Conservation (phyloP, 1,139 yeast genomes). For the Diutina sp. region DNA sequence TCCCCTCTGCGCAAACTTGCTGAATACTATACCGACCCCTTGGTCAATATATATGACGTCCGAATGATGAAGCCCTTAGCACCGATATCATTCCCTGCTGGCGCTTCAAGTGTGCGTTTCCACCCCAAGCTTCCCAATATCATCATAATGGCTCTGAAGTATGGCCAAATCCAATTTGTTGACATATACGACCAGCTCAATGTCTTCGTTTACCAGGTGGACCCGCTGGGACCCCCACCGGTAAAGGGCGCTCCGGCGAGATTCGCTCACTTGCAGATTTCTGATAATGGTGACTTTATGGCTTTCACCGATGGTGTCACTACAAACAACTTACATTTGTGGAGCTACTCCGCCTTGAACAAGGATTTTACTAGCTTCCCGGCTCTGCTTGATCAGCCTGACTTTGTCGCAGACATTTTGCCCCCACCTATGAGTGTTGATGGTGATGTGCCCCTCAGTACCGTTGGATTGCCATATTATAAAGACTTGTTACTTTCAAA, state of each 20-base stretch:
- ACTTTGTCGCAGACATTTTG: conserved; percentile 7
- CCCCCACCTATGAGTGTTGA: conserved; percentile 20
- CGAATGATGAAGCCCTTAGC: conserved; percentile 62
- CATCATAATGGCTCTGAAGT: conserved; percentile 56
- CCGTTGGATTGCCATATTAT: conserved; percentile 82
- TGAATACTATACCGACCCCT: conserved; percentile 48
- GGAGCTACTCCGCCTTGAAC: conserved; percentile 41
- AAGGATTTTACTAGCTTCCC: conserved; percentile 35
- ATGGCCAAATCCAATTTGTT: conserved; percentile 77
- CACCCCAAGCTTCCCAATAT: conserved; percentile 84
- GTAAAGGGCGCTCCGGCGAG: conserved; percentile 3
- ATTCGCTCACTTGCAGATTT: conserved; percentile 47
- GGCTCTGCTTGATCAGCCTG: conserved; percentile 38
- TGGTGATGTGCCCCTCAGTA: conserved; percentile 42
- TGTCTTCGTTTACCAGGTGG: conserved; percentile 49
- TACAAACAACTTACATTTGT: conserved; percentile 48
- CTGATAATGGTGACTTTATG: conserved; percentile 73
- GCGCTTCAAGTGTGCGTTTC: conserved; percentile 72
- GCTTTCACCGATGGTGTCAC: conserved; percentile 53
- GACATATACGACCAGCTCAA: conserved; percentile 72
- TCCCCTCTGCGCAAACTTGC: conserved; percentile 6
- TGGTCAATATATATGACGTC: conserved; percentile 74
- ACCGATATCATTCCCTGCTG: conserved; percentile 82
- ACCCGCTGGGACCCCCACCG: conserved; percentile 10
- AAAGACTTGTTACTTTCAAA: conserved; percentile 67